phyloP scores from a whole-genome alignment of 257 asterid species.

The Solanum stenotomum region DNA sequence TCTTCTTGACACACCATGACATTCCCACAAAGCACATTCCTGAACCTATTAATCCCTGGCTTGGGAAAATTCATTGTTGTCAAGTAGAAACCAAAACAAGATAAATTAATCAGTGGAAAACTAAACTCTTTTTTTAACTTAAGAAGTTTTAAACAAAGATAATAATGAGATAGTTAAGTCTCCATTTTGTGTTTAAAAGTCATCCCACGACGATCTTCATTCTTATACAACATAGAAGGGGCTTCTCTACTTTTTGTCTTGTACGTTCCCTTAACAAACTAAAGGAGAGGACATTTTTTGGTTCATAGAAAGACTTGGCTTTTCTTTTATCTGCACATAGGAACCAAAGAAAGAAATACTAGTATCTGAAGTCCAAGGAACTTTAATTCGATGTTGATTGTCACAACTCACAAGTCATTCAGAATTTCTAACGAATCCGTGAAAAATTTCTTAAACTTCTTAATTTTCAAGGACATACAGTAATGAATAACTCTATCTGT shows the following conservation, averaged over 20 bases:
- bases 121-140: background rate
- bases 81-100: background rate
- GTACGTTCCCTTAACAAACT: background rate
- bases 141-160: background rate
- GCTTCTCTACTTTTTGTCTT: background rate
- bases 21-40: slow-evolving; percentile 78
- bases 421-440: background rate
- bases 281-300: background rate
- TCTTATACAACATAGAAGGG: background rate
- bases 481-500: background rate
- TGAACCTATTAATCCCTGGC: slow-evolving; percentile 72
- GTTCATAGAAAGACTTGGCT: background rate
- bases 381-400: background rate
- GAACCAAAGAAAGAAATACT: background rate
- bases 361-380: background rate
- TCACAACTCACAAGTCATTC: background rate
- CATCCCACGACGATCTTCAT: background rate
- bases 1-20: slow-evolving; percentile 93
- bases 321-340: background rate
- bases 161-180: background rate
- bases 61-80: background rate
- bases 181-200: background rate
- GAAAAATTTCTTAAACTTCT: background rate
- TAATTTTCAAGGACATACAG: background rate
- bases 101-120: background rate